These are phyloP conservation scores for Nemania diffusa DNA, from an alignment of 2,329 filamentous ascomycete species.

Conservation along the genomic window DNA sequence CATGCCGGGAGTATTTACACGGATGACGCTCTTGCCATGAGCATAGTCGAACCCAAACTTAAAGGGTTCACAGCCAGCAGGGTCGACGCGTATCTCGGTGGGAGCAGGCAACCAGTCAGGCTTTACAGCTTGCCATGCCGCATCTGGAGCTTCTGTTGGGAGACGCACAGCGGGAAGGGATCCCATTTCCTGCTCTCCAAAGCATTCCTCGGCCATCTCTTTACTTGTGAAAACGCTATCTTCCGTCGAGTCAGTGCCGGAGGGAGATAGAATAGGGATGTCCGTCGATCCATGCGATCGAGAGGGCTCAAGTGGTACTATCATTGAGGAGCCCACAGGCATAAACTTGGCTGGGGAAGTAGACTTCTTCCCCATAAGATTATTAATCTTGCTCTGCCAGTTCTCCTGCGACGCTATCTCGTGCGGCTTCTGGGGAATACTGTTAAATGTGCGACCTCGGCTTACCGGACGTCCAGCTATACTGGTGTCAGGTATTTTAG, in stretches of 20 bases:
- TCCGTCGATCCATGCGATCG: constrained; percentile 65
- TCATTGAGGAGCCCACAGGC: constrained; percentile 74
- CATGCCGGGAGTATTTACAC: constrained; percentile 57
- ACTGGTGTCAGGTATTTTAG: constrained; percentile 26
- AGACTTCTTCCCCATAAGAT: constrained; percentile 74
- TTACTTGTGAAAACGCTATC: constrained; percentile 66
- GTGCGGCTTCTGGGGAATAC: constrained; percentile 44
- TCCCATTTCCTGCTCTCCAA: constrained; percentile 83
- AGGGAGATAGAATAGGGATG: constrained; percentile 71
- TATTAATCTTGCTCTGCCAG: constrained; percentile 89
- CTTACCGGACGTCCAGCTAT: constrained; percentile 39
- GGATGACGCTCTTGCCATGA: constrained; percentile 55
- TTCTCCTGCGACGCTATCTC: constrained; percentile 53
- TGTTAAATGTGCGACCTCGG: constrained; percentile 42
- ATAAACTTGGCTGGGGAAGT: constrained; percentile 65
- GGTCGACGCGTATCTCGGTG: constrained; percentile 60
- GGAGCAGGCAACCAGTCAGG: constrained; percentile 66
- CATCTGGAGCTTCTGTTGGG: constrained; percentile 70
- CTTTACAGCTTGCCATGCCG: constrained; percentile 70
- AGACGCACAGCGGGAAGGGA: constrained; percentile 77
- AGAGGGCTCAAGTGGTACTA: constrained; percentile 70
- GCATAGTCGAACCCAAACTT: constrained; percentile 54
- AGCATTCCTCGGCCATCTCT: constrained; percentile 80
- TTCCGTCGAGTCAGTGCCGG: constrained; percentile 49
- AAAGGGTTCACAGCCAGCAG: constrained; percentile 58